These are phyloP conservation scores for Cystofilobasidium ferigula DNA, from an alignment of 768 basidiomycete species.

Conservation along the genomic window DNA sequence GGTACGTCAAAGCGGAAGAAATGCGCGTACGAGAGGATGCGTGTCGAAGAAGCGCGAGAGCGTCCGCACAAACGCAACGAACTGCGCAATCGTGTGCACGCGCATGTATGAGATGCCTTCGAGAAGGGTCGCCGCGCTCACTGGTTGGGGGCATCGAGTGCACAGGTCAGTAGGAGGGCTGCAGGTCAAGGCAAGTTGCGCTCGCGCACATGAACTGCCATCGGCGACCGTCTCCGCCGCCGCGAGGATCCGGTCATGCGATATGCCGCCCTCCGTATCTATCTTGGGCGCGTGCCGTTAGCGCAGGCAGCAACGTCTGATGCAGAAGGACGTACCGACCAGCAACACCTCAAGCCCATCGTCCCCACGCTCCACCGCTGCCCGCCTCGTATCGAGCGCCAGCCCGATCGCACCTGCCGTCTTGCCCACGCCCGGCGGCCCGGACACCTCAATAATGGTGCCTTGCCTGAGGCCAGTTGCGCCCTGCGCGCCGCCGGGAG, in stretches of 20 bases:
- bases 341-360: not conserved
- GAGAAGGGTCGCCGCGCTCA: not conserved
- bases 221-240: not conserved
- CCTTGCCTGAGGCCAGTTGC: not conserved
- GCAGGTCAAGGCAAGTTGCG: too few species aligned
- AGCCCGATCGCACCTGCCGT: not conserved
- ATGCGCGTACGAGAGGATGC: not conserved
- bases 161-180: not conserved
- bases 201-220: not conserved
- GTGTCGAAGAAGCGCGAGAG: too few species aligned
- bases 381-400: not conserved
- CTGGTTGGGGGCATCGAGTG: not conserved
- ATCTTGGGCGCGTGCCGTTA: too few species aligned
- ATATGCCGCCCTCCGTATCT: not conserved
- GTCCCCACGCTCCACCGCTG: not conserved
- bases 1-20: not conserved
- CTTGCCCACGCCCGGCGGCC: not conserved
- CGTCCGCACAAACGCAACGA: too few species aligned
- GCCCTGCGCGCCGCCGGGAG: not conserved
- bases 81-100: not conserved
- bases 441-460: not conserved
- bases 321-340: not conserved
- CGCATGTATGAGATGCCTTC: not conserved
- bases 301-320: too few species aligned
- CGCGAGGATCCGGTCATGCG: not conserved